These are phyloP conservation scores for Fraxinus latifolia DNA, from an alignment of 305 asterid species.

Conservation along the genomic window DNA sequence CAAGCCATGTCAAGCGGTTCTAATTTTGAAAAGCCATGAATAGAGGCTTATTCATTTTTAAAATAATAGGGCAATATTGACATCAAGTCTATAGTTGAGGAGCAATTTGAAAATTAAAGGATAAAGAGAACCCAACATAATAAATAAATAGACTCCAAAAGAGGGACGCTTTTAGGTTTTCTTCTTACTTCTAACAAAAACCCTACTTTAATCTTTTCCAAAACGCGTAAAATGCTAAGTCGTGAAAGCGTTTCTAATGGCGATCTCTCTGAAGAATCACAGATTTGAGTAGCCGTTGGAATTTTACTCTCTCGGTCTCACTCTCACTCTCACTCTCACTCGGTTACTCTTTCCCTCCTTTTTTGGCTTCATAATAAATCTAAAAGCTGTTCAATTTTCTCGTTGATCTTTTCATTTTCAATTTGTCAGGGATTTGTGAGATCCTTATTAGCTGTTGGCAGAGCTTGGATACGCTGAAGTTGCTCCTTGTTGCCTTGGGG, in stretches of 20 bases:
- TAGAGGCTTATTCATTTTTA: neutral
- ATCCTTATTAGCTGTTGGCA: neutral
- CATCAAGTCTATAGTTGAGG: neutral
- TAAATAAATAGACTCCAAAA: neutral
- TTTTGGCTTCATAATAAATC: neutral
- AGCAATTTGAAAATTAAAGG: neutral
- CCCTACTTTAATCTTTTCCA: constrained; percentile 19
- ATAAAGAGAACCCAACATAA: neutral
- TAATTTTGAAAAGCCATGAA: neutral
- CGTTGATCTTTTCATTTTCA: neutral
- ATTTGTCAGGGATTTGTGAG: neutral
- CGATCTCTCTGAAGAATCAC: neutral
- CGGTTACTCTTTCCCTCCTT: constrained; percentile 1
- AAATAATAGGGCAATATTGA: neutral
- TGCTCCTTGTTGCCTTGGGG: neutral
- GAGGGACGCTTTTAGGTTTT: constrained; percentile 20
- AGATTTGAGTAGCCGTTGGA: constrained; percentile 18
- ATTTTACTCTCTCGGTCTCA: neutral
- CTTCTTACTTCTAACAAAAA: constrained; percentile 1
- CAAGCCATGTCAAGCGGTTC: neutral
- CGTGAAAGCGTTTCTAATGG: constrained; percentile 22
- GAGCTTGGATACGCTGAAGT: neutral
- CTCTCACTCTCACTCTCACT: neutral
- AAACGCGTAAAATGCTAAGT: constrained; percentile 10
- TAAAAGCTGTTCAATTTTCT: neutral